Evolutionary conservation across 257 asterid species (phyloP).

Genomic region (Echium plantagineum): DNA sequence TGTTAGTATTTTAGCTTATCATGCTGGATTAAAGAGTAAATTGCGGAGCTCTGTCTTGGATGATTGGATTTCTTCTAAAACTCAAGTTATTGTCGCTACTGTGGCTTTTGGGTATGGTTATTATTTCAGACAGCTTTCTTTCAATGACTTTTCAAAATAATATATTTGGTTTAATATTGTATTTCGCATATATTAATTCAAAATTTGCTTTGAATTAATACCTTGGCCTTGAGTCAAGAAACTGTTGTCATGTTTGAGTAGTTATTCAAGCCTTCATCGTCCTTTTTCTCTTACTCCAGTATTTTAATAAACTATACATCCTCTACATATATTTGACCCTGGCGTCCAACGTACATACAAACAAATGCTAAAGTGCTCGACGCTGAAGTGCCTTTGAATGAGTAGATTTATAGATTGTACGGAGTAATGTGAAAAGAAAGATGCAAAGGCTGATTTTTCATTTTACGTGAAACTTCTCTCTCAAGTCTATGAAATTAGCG

Average conservation of each 20-base stretch:
- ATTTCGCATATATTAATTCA: neutral
- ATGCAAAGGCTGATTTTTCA: neutral
- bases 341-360: neutral
- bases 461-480: neutral
- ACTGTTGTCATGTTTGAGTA: neutral
- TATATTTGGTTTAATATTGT: neutral
- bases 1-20: constrained; percentile 53
- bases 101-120: constrained; percentile 88
- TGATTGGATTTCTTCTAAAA: constrained; percentile 83
- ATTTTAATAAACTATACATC: too few relatives aligned
- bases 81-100: constrained; percentile 89
- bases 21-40: constrained; percentile 83
- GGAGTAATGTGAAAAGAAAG: neutral
- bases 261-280: neutral
- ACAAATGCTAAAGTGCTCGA: neutral
- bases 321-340: neutral
- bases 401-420: neutral
- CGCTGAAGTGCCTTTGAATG: neutral
- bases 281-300: too few relatives aligned
- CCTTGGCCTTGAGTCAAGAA: too few relatives aligned
- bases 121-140: neutral
- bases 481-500: neutral
- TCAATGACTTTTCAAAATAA: too few relatives aligned
- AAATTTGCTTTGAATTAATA: neutral
- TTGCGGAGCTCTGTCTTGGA: constrained; percentile 77